Base-by-base conservation (phyloP, 1,284 basidiomycete genomes). In the Termitomyces sp. region DNA sequence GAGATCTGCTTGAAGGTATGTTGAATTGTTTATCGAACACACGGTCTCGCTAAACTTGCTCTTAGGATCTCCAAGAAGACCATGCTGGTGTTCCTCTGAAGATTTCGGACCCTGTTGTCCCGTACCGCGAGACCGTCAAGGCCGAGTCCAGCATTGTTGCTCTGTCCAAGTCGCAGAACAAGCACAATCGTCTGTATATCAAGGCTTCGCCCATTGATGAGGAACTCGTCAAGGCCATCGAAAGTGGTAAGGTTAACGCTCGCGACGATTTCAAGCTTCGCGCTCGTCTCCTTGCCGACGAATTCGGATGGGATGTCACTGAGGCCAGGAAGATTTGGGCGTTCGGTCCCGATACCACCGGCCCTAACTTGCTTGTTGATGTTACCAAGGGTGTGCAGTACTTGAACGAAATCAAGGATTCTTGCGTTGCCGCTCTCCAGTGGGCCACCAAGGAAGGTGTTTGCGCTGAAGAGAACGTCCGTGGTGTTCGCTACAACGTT, bases 251-350 rank as follows among this genome's bases (percentile, higher is more conserved):
- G 69, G 74, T 99, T 70, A 91, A 68, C 72, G 72, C 95, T 53
- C 92, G 97, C 71, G 97, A 99, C 73, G 97, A 99, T 83, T 94
- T 93, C 84, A 99, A 99, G 81, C 72, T 82, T 62, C 93, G 96
- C 67, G 97, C 94, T 52, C 93, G 97, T 79, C 69, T 92, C 69
- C 84, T 99, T 59, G 96, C 96, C 59, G 96, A 99, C 73, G 93
- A 97, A 64, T 91, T 80, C 72, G 93, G 93, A 58, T 99, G 97
- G 97, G 97, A 99, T 73, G 95, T 99, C 64, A 97, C 96, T 60
- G 97, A 99, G 69, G 97, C 97, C 64, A 85, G 97, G 72, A 97
- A 97, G 84, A 98, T 99, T 68, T 99, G 96, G 97, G 93, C 91
- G 77, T 99, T 99, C 81, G 96, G 96, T 67, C 96, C 96, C 63